Percentiles rank a stretch among this genome's conserved stretches.
phyloP scores from a whole-genome alignment of 495 filamentous ascomycete species.

The Xylaria sp. region DNA sequence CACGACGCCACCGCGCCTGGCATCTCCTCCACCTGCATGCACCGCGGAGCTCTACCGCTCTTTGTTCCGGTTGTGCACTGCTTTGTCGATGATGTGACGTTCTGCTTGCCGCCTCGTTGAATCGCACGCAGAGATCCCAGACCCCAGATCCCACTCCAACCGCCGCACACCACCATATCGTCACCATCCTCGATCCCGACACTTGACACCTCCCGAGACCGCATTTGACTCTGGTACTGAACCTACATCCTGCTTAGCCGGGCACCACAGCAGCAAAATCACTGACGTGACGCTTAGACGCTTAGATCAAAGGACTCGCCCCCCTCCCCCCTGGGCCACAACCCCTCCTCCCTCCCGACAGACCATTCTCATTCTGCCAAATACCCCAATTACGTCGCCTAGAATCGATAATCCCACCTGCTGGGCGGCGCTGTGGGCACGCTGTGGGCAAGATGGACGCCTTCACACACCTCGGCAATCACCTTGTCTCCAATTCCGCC shows the following conservation, averaged over 20 bases:
- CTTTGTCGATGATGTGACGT: conserved; percentile 24
- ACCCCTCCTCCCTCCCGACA: conserved; percentile 19
- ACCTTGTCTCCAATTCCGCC: conserved; percentile 75
- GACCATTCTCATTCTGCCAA: conserved; percentile 5
- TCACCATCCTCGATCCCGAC: no score
- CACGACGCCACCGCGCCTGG: not conserved
- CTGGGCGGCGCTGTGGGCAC: conserved; percentile 60
- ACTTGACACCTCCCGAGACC: not conserved
- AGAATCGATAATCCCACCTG: conserved; percentile 32
- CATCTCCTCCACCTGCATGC: conserved; percentile 10
- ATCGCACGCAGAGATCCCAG: conserved; percentile 17
- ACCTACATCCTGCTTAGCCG: not conserved
- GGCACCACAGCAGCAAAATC: not conserved
- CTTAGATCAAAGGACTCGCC: not conserved
- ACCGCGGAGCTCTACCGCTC: conserved; percentile 3
- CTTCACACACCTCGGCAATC: conserved; percentile 85
- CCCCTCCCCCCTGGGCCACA: not conserved
- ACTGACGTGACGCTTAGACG: no score
- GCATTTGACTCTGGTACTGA: not conserved
- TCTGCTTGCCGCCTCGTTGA: conserved; percentile 3
- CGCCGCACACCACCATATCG: not conserved
- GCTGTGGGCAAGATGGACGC: conserved; percentile 73
- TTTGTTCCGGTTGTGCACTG: not conserved
- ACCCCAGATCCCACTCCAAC: not conserved
- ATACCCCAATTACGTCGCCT: conserved; percentile 22